A percentile compares a stretch with the other conserved stretches of the same genome.
Evolutionary conservation across 1,284 basidiomycete genomes (phyloP).

Genomic region (Ganoderma lucidum): DNA sequence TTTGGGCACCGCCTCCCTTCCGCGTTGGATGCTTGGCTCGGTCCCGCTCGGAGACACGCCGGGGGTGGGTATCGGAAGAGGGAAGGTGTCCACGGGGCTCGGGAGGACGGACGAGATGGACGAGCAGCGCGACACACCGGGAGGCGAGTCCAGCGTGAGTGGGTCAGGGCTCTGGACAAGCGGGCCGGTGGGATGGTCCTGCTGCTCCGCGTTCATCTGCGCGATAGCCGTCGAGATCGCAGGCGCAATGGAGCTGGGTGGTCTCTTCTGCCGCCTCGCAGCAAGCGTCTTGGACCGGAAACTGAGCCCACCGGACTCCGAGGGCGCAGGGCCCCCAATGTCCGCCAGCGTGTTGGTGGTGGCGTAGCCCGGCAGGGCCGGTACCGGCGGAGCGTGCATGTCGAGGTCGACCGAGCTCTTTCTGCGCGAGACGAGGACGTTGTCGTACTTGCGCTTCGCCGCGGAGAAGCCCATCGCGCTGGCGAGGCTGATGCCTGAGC

Average conservation of each 20-base stretch:
- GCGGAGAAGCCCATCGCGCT: conserved; percentile 52
- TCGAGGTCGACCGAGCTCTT: conserved; percentile 49
- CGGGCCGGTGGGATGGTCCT: conserved; percentile 22
- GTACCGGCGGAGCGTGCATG: conserved; percentile 25
- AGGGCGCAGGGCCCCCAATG: background rate
- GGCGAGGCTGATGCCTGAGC: conserved; percentile 52
- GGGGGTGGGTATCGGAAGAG: conserved; percentile 38
- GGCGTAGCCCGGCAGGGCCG: conserved; percentile 12
- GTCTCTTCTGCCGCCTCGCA: conserved; percentile 51
- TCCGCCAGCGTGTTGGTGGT: background rate
- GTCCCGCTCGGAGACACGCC: conserved; percentile 35
- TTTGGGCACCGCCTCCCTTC: conserved; percentile 46
- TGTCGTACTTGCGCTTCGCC: conserved; percentile 71
- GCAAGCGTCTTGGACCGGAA: conserved; percentile 43
- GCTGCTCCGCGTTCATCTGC: conserved; percentile 31
- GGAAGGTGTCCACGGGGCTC: conserved; percentile 44
- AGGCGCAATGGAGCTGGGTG: conserved; percentile 49
- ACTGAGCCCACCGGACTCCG: conserved; percentile 25
- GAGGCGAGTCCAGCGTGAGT: conserved; percentile 47
- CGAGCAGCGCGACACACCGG: conserved; percentile 58
- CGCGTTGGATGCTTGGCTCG: conserved; percentile 25
- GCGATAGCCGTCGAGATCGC: conserved; percentile 32
- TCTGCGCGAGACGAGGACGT: conserved; percentile 65
- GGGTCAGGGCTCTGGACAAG: conserved; percentile 35
- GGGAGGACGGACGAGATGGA: conserved; percentile 47